Base-by-base conservation (phyloP, 192 early-diverging fungal species). In the Podila horticola region DNA sequence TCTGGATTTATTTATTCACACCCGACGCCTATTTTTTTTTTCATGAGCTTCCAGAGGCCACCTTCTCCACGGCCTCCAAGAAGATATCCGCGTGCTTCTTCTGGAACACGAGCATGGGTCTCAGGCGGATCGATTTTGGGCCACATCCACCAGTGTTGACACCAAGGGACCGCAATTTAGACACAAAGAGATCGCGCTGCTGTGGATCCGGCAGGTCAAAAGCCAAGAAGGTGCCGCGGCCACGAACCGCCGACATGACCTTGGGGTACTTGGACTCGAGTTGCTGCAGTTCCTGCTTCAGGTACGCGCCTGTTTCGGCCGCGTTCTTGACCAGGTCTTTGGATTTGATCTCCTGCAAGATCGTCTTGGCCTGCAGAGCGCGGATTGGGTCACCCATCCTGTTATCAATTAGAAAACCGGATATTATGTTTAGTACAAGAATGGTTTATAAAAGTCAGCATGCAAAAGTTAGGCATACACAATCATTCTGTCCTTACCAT, bases 21-120 rank as follows among this genome's bases (percentile, higher is more conserved):
- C n/a, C n/a, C n/a, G n/a, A 45, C 41, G 41, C 1, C 13, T 3
- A 45, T 4, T 1, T 9, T 45, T 1, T 9, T 45, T 10, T 36
- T 36, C 41, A 45, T 13, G 15, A 15, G 41, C 13, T 45, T 13
- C 15, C 41, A 45, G 24, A 51, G 6, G 71, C 65, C 9, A 82
- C 86, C 63, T 84, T 90, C 62, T 91, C 86, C 24, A 92, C 83
- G 38, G 85, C 89, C 51, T 87, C 81, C 28, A 93, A 73, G 70
- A 93, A 89, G 49, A 91, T 82, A 81, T 94, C 91, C 48, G 90
- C 92, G 65, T 93, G 92, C 29, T 83, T 66, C 67, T 87, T 87
- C 59, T 89, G 86, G 84, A 93, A 91, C 13, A 87, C 90, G 51
- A 94, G 74, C 93, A 92, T 94, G 8, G 91, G 92, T n/a, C 92